A percentile compares a stretch with the other conserved stretches of the same genome.
Conservation (phyloP, 2,329 filamentous ascomycete species). For the Neonectria faginata region DNA sequence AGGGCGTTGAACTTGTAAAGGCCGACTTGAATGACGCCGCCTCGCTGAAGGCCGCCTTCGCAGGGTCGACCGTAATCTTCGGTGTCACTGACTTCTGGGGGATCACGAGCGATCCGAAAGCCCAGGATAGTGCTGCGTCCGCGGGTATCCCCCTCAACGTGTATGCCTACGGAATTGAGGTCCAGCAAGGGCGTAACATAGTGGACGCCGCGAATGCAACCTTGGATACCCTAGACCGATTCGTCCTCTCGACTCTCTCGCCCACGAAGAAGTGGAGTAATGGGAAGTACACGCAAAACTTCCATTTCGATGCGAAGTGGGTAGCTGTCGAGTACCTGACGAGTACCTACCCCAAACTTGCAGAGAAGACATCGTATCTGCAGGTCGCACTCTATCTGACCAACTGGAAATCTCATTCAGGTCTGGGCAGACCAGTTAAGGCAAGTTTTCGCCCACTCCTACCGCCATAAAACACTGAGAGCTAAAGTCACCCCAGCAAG, state of each 20-base stretch:
- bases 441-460: neutral
- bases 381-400: conserved; percentile 2
- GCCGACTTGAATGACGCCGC: conserved; percentile 8
- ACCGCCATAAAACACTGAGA: neutral
- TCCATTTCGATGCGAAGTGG: conserved; percentile 11
- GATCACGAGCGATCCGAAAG: neutral
- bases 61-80: conserved; percentile 8
- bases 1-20: conserved; percentile 17
- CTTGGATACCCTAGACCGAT: conserved; percentile 10
- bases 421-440: neutral
- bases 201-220: conserved; percentile 9
- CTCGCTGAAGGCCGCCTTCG: conserved; percentile 16
- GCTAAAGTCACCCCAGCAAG: neutral
- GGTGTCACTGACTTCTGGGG: conserved; percentile 17
- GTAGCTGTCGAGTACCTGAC: neutral
- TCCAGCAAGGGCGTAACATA: conserved; percentile 11
- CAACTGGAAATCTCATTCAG: neutral
- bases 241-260: conserved; percentile 15
- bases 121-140: conserved; percentile 3
- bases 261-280: conserved; percentile 8
- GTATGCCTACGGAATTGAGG: neutral
- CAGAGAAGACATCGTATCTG: neutral
- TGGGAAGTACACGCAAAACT: conserved; percentile 7
- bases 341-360: neutral
- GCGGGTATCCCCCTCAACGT: neutral